Base-by-base conservation (phyloP, 768 basidiomycete species). In the Chlorophyllum brunneum region DNA sequence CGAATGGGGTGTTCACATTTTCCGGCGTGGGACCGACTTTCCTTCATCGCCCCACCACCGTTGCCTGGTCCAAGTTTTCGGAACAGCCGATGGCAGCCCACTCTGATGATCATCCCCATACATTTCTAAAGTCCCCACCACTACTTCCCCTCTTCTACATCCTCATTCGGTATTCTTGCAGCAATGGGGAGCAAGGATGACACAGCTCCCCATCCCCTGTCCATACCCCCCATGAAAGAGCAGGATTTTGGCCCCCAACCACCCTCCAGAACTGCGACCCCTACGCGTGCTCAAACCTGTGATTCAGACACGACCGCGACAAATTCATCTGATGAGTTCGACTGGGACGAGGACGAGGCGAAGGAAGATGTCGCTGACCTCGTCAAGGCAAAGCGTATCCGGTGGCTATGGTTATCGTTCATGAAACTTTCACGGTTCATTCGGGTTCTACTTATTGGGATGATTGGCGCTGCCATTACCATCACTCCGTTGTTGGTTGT, bases 401-500 rank as follows among this genome's bases (percentile, higher is more conserved):
- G 84, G 39, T 73, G 76, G 29, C 62, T 88, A 40, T 89, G 80
- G 75, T 68, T 80, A 29, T 70, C 72, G 1, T 87, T 87, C 63
- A 79, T 86, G 81, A 81, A 79, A 62, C 74, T 89, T 16, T 76
- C 85, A 15, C 70, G 79, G 44, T 72, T 75, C 22, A 54, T 88
- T 42, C 73, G 88, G 18, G 80, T 80, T 7, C 62, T 87, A 34
- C 59, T 90, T 41, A 63, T 86, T 6, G 80, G 78, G 24, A 39
- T 75, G n/a, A 55, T 88, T 15, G 85, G 85, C 24, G 73, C 73
- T 15, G 81, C 77, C 27, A 72, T 91, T 57, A 70, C 87, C 49
- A 80, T 89, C 55, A 79, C 84, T 0, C 88, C 88, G 0, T 72
- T 86, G 39, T 69, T 90, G 55, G 81, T 91, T 51, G 80, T 88